These are phyloP conservation scores for Aspergillus jensenii DNA, from an alignment of 2,329 filamentous ascomycete genomes.

Conservation along the genomic window DNA sequence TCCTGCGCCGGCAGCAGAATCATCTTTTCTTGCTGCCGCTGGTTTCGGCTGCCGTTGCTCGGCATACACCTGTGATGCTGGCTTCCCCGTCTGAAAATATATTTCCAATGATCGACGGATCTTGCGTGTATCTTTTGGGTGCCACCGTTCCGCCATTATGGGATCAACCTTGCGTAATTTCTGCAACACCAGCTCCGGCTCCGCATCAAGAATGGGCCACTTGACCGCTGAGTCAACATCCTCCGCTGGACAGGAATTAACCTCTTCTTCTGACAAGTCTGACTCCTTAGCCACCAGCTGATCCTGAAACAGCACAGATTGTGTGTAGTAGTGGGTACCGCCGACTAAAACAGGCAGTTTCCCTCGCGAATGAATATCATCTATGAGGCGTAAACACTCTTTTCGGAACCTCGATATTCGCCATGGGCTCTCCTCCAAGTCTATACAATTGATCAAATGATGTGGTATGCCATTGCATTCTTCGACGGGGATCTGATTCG, in stretches of 20 bases:
- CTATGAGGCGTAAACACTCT: slow-evolving; percentile 67
- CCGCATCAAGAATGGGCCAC: slow-evolving; percentile 70
- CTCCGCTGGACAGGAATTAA: slow-evolving; percentile 19
- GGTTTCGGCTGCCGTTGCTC: slow-evolving; percentile 60
- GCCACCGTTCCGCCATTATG: slow-evolving; percentile 85
- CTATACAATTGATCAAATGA: slow-evolving; percentile 79
- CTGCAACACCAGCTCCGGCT: slow-evolving; percentile 69
- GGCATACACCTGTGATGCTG: slow-evolving; percentile 81
- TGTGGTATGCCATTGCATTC: slow-evolving; percentile 82
- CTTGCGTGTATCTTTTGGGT: slow-evolving; percentile 88
- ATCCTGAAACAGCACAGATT: slow-evolving; percentile 80
- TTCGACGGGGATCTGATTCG: slow-evolving; percentile 78
- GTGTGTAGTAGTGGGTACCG: slow-evolving; percentile 93
- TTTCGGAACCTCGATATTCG: slow-evolving; percentile 74
- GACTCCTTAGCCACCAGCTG: slow-evolving; percentile 52
- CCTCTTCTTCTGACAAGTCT: slow-evolving; percentile 24
- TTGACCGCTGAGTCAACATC: slow-evolving; percentile 35
- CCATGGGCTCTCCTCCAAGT: slow-evolving; percentile 77
- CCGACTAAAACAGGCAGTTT: slow-evolving; percentile 88
- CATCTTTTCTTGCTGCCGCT: slow-evolving; percentile 22
- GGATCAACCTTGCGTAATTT: slow-evolving; percentile 81
- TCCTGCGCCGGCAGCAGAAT: slow-evolving; percentile 18
- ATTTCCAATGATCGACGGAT: slow-evolving; percentile 89
- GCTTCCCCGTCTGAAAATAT: slow-evolving; percentile 76
- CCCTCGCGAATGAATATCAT: slow-evolving; percentile 74